Percentiles rank a stretch among this genome's conserved stretches.
Conservation (phyloP, 2,329 filamentous ascomycete genomes). For the Neonectria faginata region DNA sequence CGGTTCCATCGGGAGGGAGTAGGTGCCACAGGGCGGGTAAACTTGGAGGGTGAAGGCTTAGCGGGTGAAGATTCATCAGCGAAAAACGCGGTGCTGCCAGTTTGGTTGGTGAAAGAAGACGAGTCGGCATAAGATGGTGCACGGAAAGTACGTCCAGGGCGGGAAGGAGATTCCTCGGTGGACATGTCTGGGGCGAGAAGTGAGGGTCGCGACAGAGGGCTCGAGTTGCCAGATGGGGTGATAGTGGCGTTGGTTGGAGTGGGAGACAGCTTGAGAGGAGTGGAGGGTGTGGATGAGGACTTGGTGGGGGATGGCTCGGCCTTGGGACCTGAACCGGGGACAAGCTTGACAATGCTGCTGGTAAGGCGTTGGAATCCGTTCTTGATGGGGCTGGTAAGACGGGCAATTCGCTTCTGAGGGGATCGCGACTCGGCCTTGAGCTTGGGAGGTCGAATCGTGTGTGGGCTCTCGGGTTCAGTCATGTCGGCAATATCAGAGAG, state of each 20-base stretch:
- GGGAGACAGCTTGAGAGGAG: slow-evolving; percentile 39
- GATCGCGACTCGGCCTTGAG: slow-evolving; percentile 45
- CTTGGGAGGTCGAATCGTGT: slow-evolving; percentile 38
- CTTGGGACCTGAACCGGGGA: slow-evolving; percentile 42
- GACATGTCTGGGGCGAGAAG: slow-evolving; percentile 10
- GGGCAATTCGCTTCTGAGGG: slow-evolving; percentile 47
- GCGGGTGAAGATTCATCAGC: slow-evolving; percentile 33
- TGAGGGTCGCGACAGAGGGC: slow-evolving; percentile 27
- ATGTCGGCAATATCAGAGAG: slow-evolving; percentile 46
- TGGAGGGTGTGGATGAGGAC: slow-evolving; percentile 44
- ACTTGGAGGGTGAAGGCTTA: slow-evolving; percentile 39
- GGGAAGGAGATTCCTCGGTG: slow-evolving; percentile 30
- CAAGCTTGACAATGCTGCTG: slow-evolving; percentile 47
- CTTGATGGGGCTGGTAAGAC: slow-evolving; percentile 46
- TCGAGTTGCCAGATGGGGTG: slow-evolving; percentile 30
- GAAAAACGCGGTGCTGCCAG: slow-evolving; percentile 24
- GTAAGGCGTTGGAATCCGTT: slow-evolving; percentile 43
- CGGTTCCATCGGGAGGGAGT: slow-evolving; percentile 47
- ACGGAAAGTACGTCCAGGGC: slow-evolving; percentile 35
- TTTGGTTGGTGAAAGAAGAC: slow-evolving; percentile 29
- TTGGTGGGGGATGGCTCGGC: slow-evolving; percentile 48
- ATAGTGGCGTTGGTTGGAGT: slow-evolving; percentile 27
- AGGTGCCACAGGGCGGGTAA: slow-evolving; percentile 44
- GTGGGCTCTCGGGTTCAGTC: slow-evolving; percentile 46
- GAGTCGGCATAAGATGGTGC: slow-evolving; percentile 37